phyloP scores from a whole-genome alignment of 2,329 filamentous ascomycete genomes.

The Beauveria asiatica region DNA sequence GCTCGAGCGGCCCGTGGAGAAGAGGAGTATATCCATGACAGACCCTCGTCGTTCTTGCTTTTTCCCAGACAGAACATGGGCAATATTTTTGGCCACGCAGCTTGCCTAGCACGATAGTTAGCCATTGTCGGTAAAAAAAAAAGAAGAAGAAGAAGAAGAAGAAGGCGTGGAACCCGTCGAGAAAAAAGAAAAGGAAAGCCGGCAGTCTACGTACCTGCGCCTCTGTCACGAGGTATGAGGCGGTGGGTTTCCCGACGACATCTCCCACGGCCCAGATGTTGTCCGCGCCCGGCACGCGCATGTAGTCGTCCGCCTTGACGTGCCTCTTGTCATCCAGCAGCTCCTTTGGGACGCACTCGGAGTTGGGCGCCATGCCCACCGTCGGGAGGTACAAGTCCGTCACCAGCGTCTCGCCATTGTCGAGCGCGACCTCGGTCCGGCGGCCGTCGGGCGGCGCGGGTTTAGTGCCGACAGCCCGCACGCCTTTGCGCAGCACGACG shows the following conservation, averaged over 20 bases:
- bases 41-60: slow-evolving; percentile 35
- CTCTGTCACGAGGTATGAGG: slow-evolving; percentile 53
- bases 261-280: slow-evolving; percentile 48
- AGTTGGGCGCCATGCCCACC: slow-evolving; percentile 46
- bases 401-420: slow-evolving; percentile 35
- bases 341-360: slow-evolving; percentile 38
- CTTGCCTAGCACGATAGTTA: slow-evolving; percentile 27
- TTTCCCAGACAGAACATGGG: slow-evolving; percentile 37
- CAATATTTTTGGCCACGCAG: slow-evolving; percentile 45
- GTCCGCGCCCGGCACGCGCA: slow-evolving; percentile 35
- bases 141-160: no score
- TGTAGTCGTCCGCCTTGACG: slow-evolving; percentile 41
- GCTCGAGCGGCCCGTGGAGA: slow-evolving; percentile 39
- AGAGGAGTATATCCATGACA: slow-evolving; percentile 40
- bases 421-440: slow-evolving; percentile 40
- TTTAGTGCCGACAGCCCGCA: slow-evolving; percentile 30
- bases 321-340: slow-evolving; percentile 37
- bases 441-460: slow-evolving; percentile 30
- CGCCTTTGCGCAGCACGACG: slow-evolving; percentile 37
- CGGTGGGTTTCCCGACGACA: slow-evolving; percentile 40
- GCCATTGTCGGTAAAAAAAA: no score
- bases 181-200: not conserved
- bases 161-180: not conserved
- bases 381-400: slow-evolving; percentile 52
- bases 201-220: slow-evolving; percentile 32